A percentile compares a stretch with the other conserved stretches of the same genome.
Evolutionary conservation across 2,329 filamentous ascomycete species (phyloP).

Genomic region (Fusarium sp.): DNA sequence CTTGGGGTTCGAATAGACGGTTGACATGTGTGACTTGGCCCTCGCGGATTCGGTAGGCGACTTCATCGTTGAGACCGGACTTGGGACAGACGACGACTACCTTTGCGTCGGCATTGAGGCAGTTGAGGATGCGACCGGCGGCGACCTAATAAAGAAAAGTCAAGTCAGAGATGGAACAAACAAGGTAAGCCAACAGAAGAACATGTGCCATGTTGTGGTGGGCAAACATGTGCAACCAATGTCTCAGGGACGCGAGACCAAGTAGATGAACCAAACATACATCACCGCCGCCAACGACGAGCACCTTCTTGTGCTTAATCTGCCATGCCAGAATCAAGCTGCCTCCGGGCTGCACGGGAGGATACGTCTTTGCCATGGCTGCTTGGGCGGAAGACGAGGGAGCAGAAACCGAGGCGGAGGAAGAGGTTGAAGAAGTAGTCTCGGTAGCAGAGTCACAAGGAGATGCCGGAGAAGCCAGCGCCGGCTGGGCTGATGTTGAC

Average conservation of each 20-base stretch:
- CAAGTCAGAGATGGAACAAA: neutral
- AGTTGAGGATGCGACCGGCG: slow-evolving; percentile 91
- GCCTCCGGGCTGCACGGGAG: slow-evolving; percentile 87
- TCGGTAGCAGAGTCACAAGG: slow-evolving; percentile 28
- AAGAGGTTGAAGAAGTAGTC: slow-evolving; percentile 4
- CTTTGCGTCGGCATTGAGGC: slow-evolving; percentile 93
- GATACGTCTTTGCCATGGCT: slow-evolving; percentile 67
- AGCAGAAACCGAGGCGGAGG: slow-evolving; percentile 20
- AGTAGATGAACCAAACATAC: slow-evolving; percentile 62
- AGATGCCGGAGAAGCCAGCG: slow-evolving; percentile 42
- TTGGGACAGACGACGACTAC: slow-evolving; percentile 88
- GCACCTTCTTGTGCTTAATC: slow-evolving; percentile 85
- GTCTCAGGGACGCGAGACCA: slow-evolving; percentile 9
- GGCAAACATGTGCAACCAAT: slow-evolving; percentile 2
- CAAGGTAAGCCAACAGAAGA: neutral
- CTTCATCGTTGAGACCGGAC: slow-evolving; percentile 87
- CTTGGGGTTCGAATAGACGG: slow-evolving; percentile 85
- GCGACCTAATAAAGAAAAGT: slow-evolving; percentile 76
- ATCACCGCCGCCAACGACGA: slow-evolving; percentile 97
- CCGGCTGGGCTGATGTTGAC: slow-evolving; percentile 37
- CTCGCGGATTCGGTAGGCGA: slow-evolving; percentile 81
- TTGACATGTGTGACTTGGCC: slow-evolving; percentile 84
- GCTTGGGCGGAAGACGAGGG: slow-evolving; percentile 11
- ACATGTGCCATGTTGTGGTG: neutral
- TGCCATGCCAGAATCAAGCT: slow-evolving; percentile 98